Conservation (phyloP, 1,139 yeast genomes). For the Saccharomyces hybrid region DNA sequence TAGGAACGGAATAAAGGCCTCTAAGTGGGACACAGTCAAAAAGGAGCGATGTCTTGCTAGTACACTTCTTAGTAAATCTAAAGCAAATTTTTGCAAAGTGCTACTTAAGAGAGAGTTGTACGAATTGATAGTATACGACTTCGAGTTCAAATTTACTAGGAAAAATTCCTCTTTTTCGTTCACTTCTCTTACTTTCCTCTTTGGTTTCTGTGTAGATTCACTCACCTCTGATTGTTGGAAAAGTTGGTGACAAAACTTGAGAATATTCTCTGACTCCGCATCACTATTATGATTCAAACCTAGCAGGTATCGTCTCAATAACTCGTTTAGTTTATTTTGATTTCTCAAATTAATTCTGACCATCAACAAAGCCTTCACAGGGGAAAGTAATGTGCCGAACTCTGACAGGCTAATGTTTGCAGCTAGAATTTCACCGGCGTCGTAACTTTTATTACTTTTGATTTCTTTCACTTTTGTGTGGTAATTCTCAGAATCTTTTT, state of each 20-base stretch:
- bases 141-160: slow-evolving; percentile 57
- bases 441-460: slow-evolving; percentile 79
- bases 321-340: slow-evolving; percentile 71
- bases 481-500: slow-evolving; percentile 91
- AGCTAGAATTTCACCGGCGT: slow-evolving; percentile 74
- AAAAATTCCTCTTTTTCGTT: slow-evolving; percentile 51
- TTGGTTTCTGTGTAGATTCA: slow-evolving; percentile 13
- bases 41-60: slow-evolving; percentile 54
- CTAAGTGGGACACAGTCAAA: slow-evolving; percentile 51
- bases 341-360: slow-evolving; percentile 62
- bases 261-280: slow-evolving; percentile 49
- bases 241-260: slow-evolving; percentile 69
- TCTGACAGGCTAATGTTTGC: slow-evolving; percentile 52
- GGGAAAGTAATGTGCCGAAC: slow-evolving; percentile 58
- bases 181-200: slow-evolving; percentile 23
- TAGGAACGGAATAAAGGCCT: slow-evolving; percentile 69
- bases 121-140: slow-evolving; percentile 45
- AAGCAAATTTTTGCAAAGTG: slow-evolving; percentile 66
- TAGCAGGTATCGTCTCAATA: slow-evolving; percentile 63
- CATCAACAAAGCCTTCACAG: slow-evolving; percentile 55
- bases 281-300: slow-evolving; percentile 67
- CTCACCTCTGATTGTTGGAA: slow-evolving; percentile 43
- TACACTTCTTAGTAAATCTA: slow-evolving; percentile 71
- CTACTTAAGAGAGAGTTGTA: slow-evolving; percentile 45
- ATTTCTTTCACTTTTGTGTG: slow-evolving; percentile 84